phyloP scores from a whole-genome alignment of 2,329 filamentous ascomycete species.

The Aspergillus sp. region DNA sequence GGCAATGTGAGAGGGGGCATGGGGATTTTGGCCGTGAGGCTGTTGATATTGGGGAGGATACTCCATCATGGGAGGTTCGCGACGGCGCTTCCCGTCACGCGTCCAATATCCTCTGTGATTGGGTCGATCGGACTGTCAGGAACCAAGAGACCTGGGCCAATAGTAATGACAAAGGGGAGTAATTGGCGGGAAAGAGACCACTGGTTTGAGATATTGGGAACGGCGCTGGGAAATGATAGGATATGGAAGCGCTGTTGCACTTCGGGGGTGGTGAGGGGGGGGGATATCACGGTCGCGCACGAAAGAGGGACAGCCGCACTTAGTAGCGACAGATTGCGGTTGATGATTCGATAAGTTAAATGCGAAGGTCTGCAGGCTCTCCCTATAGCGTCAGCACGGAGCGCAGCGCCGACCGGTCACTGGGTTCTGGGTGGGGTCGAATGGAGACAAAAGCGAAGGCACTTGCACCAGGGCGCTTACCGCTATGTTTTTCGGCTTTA shows the following conservation, averaged over 20 bases:
- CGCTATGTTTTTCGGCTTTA: constrained; percentile 23
- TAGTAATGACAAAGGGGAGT: constrained; percentile 15
- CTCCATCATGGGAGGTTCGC: constrained; percentile 60
- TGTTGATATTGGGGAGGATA: constrained; percentile 72
- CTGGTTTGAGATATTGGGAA: constrained; percentile 11
- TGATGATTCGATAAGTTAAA: constrained; percentile 44
- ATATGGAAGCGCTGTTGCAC: constrained; percentile 22
- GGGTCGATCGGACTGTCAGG: constrained; percentile 16
- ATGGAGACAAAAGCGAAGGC: constrained; percentile 18
- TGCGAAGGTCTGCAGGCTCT: constrained; percentile 39
- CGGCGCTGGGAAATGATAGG: constrained; percentile 20
- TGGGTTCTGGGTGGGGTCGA: constrained; percentile 34
- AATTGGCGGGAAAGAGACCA: constrained; percentile 18
- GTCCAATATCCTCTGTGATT: constrained; percentile 21
- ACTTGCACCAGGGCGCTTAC: constrained; percentile 32
- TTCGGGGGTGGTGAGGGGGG: constrained; percentile 4
- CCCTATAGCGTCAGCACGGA: constrained; percentile 43
- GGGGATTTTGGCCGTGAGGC: constrained; percentile 61
- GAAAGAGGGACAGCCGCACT: constrained; percentile 24
- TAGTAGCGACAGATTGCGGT: constrained; percentile 21
- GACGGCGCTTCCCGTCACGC: constrained; percentile 28
- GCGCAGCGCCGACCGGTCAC: constrained; percentile 44
- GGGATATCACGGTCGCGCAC: constrained; percentile 27
- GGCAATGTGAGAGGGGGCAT: constrained; percentile 57
- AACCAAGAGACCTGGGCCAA: constrained; percentile 19